Percentiles rank a stretch among this genome's conserved stretches.
These are phyloP conservation scores for Eimeria praecox DNA, from an alignment of 169 alveolate genomes.

Conservation along the genomic window DNA sequence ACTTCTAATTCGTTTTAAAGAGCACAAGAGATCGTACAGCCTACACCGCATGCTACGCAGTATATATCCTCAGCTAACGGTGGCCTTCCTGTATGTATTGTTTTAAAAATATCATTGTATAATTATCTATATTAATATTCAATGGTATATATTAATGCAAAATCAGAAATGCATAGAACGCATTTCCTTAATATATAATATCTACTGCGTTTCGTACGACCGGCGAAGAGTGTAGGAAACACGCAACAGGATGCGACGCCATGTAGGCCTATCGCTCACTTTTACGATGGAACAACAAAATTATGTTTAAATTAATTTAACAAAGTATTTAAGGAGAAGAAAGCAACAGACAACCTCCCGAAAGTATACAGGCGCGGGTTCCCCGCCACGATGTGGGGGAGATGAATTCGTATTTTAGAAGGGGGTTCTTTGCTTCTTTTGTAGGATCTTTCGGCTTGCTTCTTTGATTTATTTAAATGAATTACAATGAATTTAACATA, in stretches of 20 bases:
- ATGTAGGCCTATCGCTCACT: background rate
- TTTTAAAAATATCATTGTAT: too few relatives aligned
- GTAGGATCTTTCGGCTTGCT: background rate
- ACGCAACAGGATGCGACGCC: background rate
- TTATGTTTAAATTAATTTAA: background rate
- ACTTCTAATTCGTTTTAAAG: too few relatives aligned
- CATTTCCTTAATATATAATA: too few relatives aligned
- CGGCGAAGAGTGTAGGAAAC: background rate
- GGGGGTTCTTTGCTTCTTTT: background rate
- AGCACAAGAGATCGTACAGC: too few relatives aligned
- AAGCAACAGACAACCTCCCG: background rate
- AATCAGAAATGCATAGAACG: background rate
- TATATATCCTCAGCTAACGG: too few relatives aligned
- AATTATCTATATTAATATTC: too few relatives aligned
- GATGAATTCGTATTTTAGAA: background rate
- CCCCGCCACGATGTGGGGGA: background rate
- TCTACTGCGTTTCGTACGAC: too few relatives aligned
- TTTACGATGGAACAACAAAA: background rate
- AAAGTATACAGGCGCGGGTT: background rate
- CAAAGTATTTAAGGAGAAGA: background rate
- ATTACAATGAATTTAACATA: background rate
- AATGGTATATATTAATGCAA: too few relatives aligned
- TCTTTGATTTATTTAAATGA: background rate
- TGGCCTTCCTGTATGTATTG: too few relatives aligned
- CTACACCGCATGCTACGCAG: too few relatives aligned